Evolutionary conservation across 192 early-diverging fungal genomes (phyloP).

Genomic region (Coemansia guatemalensis): DNA sequence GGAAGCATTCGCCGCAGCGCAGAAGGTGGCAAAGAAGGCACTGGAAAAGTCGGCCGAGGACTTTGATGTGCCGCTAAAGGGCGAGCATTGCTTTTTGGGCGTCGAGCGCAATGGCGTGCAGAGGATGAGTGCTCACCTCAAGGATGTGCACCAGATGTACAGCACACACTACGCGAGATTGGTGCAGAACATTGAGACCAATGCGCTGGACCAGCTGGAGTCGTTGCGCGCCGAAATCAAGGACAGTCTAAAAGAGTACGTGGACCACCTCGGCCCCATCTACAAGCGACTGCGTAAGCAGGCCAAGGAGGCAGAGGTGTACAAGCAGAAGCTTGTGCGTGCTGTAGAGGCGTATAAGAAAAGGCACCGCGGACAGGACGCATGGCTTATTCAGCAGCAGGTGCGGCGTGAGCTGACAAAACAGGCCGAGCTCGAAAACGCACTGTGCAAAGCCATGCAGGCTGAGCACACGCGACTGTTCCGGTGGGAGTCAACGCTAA

Average conservation of each 20-base stretch:
- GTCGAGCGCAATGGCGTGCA: slow-evolving; percentile 36
- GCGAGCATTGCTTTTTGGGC: slow-evolving; percentile 32
- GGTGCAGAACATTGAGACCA: slow-evolving; percentile 25
- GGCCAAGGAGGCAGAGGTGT: slow-evolving; percentile 38
- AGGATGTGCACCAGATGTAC: slow-evolving; percentile 35
- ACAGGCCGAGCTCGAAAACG: slow-evolving; percentile 43
- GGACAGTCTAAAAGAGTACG: slow-evolving; percentile 36
- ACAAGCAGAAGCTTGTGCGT: slow-evolving; percentile 39
- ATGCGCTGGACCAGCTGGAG: slow-evolving; percentile 29
- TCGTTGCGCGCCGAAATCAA: slow-evolving; percentile 35
- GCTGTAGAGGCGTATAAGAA: slow-evolving; percentile 42
- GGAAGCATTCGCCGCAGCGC: slow-evolving; percentile 19
- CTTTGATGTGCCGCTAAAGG: slow-evolving; percentile 29
- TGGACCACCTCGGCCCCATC: slow-evolving; percentile 38
- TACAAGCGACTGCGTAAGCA: slow-evolving; percentile 44
- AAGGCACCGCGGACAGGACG: slow-evolving; percentile 24
- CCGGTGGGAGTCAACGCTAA: slow-evolving; percentile 30
- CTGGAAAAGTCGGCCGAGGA: slow-evolving; percentile 36
- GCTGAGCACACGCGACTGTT: slow-evolving; percentile 33
- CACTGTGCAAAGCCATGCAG: slow-evolving; percentile 37
- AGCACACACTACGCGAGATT: slow-evolving; percentile 22
- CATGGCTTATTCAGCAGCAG: slow-evolving; percentile 42
- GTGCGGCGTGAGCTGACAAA: slow-evolving; percentile 38
- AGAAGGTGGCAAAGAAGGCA: slow-evolving; percentile 26
- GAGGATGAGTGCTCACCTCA: slow-evolving; percentile 25